Percentiles rank a stretch among this genome's conserved stretches.
Conservation (phyloP, 495 filamentous ascomycete species). For the Lophium mytilinum region DNA sequence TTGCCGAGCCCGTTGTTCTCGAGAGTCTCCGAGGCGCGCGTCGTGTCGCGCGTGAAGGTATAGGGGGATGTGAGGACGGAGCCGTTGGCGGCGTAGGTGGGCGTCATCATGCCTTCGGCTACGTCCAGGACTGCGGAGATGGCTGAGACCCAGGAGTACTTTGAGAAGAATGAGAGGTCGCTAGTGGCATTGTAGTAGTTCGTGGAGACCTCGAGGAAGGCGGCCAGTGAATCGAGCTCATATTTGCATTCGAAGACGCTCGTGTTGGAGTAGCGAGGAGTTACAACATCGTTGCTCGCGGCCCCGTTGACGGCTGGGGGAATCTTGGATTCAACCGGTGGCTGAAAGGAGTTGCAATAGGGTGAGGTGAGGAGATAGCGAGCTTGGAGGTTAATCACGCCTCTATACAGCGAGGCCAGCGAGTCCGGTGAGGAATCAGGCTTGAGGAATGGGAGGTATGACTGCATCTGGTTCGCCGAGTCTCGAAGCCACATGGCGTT, state of each 20-base stretch:
- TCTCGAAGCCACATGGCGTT: constrained; percentile 68
- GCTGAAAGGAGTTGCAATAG: constrained; percentile 59
- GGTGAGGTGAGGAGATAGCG: constrained; percentile 51
- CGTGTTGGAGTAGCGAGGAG: constrained; percentile 41
- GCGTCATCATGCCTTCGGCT: constrained; percentile 50
- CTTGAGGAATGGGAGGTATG: constrained; percentile 51
- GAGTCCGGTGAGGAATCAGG: constrained; percentile 42
- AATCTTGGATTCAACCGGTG: constrained; percentile 47
- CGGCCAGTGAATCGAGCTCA: constrained; percentile 60
- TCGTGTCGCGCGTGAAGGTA: constrained; percentile 51
- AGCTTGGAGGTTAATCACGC: constrained; percentile 59
- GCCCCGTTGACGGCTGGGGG: constrained; percentile 41
- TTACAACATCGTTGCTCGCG: constrained; percentile 39
- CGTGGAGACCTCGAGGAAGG: constrained; percentile 53
- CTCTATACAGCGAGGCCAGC: constrained; percentile 52
- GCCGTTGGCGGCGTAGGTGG: constrained; percentile 50
- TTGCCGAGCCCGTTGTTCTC: constrained; percentile 55
- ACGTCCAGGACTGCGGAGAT: constrained; percentile 48
- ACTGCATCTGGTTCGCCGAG: constrained; percentile 58
- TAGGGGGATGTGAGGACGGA: constrained; percentile 45
- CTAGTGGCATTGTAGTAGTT: constrained; percentile 50
- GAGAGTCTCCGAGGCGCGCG: constrained; percentile 50
- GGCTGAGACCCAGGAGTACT: constrained; percentile 52
- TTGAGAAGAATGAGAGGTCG: constrained; percentile 50
- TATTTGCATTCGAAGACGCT: constrained; percentile 59